Base-by-base conservation (phyloP, 805 yeast genomes). In the Ogataea haglerorum region DNA sequence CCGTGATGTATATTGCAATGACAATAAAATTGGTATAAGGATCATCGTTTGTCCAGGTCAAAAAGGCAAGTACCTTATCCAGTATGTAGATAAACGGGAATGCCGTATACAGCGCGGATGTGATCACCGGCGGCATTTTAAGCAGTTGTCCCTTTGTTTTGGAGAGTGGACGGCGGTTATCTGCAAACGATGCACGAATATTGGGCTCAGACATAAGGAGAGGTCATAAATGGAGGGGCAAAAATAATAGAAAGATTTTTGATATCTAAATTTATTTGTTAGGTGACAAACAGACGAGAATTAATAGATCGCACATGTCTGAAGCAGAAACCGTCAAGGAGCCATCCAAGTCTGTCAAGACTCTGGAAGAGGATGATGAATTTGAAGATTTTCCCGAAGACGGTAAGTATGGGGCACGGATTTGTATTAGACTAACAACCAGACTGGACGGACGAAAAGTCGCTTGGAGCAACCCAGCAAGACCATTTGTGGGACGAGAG, bases 351-450 rank as follows among this genome's bases (percentile, higher is more conserved):
- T 50, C 63, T 30, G 69, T 85, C 58, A 85, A 82, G 56, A 78
- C 95, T 2, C 69, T 91, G 35, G 98, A 91, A 60, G 96, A 91
- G 54, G 97, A 91, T 57, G 98, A 91, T 60, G 97, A 90, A 63
- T 91, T 91, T 59, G 98, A 91, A 68, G 98, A 91, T 60, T 91
- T 91, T 69, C 96, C 95, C 12, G 88, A 79, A 41, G 96, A 89
- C 58, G 73, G 76, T 72, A 51, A 31, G 75, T 62, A 30, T 6
- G 14, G 6, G 15, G 9, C n/a, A 17, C 3, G 10, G 5, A 16
- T 25, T n/a, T 8, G 24, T 13, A 16, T 17, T 2, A 15, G 8
- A 39, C 48, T 36, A 43, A 42, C 49, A 13, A 25, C 9, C 18
- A 67, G 80, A 83, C 52, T 89, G 96, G 96, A 64, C 75, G n/a